These are phyloP conservation scores for Ogataea paraovalis DNA, from an alignment of 805 yeast genomes.

Conservation along the genomic window DNA sequence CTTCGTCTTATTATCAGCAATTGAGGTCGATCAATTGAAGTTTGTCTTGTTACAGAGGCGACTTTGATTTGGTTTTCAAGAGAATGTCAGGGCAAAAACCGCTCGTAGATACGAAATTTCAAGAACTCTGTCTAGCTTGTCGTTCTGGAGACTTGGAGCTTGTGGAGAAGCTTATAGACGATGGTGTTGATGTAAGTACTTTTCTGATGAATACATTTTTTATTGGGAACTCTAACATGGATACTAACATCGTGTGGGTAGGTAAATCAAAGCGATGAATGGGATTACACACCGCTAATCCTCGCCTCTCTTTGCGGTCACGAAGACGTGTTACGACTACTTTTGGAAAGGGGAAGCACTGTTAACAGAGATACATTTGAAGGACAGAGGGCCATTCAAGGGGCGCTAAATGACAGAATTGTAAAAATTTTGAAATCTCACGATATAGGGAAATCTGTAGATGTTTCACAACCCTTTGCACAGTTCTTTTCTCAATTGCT, in stretches of 20 bases:
- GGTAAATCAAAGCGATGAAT: constrained; percentile 54
- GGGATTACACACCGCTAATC: constrained; percentile 73
- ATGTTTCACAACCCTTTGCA: constrained; percentile 67
- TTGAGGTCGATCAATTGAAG: no score
- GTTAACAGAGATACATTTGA: constrained; percentile 81
- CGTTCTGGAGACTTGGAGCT: constrained; percentile 63
- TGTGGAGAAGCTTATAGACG: constrained; percentile 53
- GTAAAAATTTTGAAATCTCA: constrained; percentile 52
- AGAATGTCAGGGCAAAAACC: not conserved
- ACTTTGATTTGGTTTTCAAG: no score
- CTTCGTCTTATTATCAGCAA: no score
- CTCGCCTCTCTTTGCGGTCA: constrained; percentile 77
- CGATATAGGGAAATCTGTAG: constrained; percentile 67
- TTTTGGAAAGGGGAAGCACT: constrained; percentile 64
- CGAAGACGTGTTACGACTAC: constrained; percentile 52
- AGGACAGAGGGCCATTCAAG: constrained; percentile 74
- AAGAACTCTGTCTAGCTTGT: constrained; percentile 60
- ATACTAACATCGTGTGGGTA: constrained; percentile 2
- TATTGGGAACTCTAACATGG: not conserved
- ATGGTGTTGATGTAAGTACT: constrained; percentile 44
- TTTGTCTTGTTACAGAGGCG: no score
- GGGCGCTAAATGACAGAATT: constrained; percentile 68
- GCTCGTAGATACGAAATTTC: constrained; percentile 29
- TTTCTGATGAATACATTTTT: not conserved
- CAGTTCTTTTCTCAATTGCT: constrained; percentile 56